A percentile compares a stretch with the other conserved stretches of the same genome.
Conservation (phyloP, 2,329 filamentous ascomycete species). For the Colletotrichum acutatum region DNA sequence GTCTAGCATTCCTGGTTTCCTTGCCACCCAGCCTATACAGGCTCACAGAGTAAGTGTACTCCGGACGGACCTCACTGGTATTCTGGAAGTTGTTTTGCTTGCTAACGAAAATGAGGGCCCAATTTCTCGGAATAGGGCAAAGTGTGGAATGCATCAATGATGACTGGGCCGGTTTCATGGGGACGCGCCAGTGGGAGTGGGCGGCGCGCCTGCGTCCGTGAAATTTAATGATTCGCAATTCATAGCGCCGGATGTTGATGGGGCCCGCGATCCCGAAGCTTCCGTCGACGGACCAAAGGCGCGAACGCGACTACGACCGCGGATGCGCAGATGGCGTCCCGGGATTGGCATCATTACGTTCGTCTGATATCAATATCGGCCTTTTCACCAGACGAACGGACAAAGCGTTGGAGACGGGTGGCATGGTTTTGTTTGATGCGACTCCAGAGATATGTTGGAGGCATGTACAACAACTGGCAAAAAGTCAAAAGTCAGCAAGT, state of each 20-base stretch:
- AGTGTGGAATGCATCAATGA: background rate
- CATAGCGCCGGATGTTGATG: background rate
- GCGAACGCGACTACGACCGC: background rate
- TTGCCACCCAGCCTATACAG: background rate
- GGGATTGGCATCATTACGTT: background rate
- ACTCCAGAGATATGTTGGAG: background rate
- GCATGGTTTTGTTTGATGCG: background rate
- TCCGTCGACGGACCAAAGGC: background rate
- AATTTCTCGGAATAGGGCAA: background rate
- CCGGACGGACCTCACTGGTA: too few species aligned
- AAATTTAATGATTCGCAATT: background rate
- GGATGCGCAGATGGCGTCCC: background rate
- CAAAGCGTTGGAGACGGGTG: background rate
- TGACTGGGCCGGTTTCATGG: background rate
- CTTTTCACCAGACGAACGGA: background rate
- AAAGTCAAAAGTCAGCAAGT: background rate
- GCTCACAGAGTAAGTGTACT: too few species aligned
- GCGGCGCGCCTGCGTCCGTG: conserved; percentile 14
- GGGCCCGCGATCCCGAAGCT: conserved; percentile 12
- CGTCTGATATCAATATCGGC: conserved; percentile 16
- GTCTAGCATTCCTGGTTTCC: background rate
- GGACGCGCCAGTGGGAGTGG: background rate
- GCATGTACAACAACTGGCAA: background rate
- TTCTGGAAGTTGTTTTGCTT: too few species aligned
- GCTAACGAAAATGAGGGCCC: background rate